Base-by-base conservation (phyloP, 2,329 filamentous ascomycete genomes). In the Bipolaris sorokiniana region DNA sequence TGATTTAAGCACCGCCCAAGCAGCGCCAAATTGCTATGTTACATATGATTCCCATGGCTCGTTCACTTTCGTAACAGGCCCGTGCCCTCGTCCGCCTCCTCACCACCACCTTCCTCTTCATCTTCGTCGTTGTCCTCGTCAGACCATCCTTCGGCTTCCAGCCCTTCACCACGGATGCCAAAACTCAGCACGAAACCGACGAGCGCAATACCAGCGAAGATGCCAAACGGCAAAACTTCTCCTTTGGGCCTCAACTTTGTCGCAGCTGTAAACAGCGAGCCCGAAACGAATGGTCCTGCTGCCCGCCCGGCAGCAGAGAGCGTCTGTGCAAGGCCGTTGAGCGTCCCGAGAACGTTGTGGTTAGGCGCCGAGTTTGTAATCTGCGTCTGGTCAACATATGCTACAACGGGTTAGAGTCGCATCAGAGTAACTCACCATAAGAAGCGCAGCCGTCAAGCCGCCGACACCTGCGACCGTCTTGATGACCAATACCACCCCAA, bases 301-400 rank as follows among this genome's bases (percentile, higher is more conserved):
- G 93, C 92, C 58, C 95, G 88, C 7, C 95, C 95, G 0, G 91
- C 91, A 0, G 95, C 95, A 0, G 92, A 96, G 0, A 99, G 86
- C 0, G 92, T 97, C 76, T 99, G 95, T 0, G 95, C 95, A 31
- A 98, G 84, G 9, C 95, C 95, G 70, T 99, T 97, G 23, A 99
- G 83, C 0, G 91, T 92, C 3, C 95, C 95, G 0, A 99, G 84
- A 0, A 91, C 92, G 5, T 90, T 88, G 74, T 94, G 86, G 7
- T 93, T 92, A 0, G 92, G 91, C 0, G 92, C 91, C 1, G 91
- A 96, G 69, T 99, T 99, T 36, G 92, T 98, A 64, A 99, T 93
- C 90, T 94, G 63, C 40, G 61, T 9, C 13, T 37, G 5, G 5
- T 28, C 41, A 42, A 16, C 18, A 28, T 38, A 13, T 46, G 26